Conservation (phyloP, 192 early-diverging fungal species). For the Chytriomyces sp. region DNA sequence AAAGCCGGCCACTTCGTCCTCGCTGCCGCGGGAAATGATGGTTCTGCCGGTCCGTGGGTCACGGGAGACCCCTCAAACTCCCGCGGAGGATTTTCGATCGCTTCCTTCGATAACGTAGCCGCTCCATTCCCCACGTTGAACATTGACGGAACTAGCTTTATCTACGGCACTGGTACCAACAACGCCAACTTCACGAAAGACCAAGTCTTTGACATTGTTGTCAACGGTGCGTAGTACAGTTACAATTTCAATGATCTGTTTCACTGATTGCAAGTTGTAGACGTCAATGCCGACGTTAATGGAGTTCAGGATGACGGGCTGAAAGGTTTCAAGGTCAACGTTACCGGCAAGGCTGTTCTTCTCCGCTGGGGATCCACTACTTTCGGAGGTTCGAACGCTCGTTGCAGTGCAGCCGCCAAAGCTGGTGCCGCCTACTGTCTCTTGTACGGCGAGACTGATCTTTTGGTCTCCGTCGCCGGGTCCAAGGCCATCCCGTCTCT, state of each 20-base stretch:
- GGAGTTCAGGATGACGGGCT: conserved; percentile 29
- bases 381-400: conserved; percentile 14
- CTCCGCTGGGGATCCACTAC: conserved; percentile 33
- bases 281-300: conserved; percentile 34
- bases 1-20: conserved; percentile 51
- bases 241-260: background rate
- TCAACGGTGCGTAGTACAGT: conserved; percentile 12
- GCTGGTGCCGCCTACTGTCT: conserved; percentile 41
- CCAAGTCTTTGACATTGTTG: conserved; percentile 23
- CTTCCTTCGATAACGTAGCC: conserved; percentile 27
- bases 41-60: conserved; percentile 58
- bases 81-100: conserved; percentile 28
- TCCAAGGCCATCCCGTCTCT: conserved; percentile 18
- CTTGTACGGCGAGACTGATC: conserved; percentile 35
- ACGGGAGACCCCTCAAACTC: conserved; percentile 30
- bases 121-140: conserved; percentile 13
- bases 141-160: background rate
- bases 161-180: background rate
- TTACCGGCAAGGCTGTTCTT: conserved; percentile 37
- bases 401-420: conserved; percentile 29
- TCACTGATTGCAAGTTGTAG: too few relatives aligned
- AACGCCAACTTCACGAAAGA: background rate
- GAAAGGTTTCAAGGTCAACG: conserved; percentile 14
- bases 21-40: conserved; percentile 76
- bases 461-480: conserved; percentile 22